Percentiles rank a stretch among this genome's conserved stretches.
Conservation (phyloP, 2,329 filamentous ascomycete species). For the Sporothrix luriei region DNA sequence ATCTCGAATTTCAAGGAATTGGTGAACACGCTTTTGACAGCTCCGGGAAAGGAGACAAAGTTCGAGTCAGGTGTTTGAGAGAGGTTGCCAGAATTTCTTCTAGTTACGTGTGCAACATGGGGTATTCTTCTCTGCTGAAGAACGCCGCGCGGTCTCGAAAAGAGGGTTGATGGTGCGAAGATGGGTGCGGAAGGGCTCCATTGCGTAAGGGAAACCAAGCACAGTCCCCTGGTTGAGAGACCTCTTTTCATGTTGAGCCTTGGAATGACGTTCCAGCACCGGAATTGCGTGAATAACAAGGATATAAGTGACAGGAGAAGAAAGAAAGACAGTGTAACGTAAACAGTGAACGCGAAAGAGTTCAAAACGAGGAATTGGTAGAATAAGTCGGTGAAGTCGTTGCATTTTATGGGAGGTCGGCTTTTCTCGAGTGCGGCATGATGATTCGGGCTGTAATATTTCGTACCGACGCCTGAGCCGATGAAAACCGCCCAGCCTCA, state of each 20-base stretch:
- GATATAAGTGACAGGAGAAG: neutral
- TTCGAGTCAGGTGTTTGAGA: slow-evolving; percentile 60
- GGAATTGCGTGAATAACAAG: neutral
- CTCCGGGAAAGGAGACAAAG: slow-evolving; percentile 81
- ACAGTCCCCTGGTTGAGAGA: neutral
- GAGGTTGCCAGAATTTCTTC: slow-evolving; percentile 50
- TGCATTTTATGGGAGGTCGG: slow-evolving; percentile 6
- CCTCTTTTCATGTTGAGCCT: slow-evolving; percentile 23
- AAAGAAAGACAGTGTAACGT: neutral
- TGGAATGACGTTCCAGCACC: neutral
- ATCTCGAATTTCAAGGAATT: slow-evolving; percentile 74
- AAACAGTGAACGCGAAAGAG: neutral
- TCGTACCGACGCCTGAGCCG: slow-evolving; percentile 43
- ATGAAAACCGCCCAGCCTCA: slow-evolving; percentile 38
- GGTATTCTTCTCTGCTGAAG: neutral
- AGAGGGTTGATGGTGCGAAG: neutral
- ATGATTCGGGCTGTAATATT: slow-evolving; percentile 20
- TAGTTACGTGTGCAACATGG: neutral
- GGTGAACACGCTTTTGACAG: slow-evolving; percentile 91
- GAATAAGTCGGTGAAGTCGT: neutral
- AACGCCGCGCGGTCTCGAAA: neutral
- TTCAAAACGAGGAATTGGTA: neutral
- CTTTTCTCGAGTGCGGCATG: neutral
- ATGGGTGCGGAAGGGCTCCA: neutral
- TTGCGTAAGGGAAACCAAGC: neutral